Evolutionary conservation across 2,329 filamentous ascomycete species (phyloP).

Genomic region (Talaromyces sp.): DNA sequence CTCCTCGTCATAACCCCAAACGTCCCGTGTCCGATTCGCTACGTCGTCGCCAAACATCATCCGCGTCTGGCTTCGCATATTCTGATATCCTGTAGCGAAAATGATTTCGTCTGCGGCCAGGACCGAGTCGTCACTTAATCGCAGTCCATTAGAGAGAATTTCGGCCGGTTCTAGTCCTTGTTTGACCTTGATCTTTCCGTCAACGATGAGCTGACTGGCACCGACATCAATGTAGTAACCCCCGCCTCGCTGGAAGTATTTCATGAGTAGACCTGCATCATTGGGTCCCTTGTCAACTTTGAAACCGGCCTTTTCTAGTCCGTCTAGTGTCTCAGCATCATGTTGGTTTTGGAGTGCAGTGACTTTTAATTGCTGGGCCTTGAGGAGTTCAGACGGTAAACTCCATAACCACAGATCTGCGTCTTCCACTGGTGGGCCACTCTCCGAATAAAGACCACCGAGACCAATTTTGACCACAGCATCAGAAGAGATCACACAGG

Average conservation of each 20-base stretch:
- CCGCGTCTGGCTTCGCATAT: too few species aligned
- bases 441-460: constrained; percentile 48
- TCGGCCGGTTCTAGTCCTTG: constrained; percentile 56
- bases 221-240: constrained; percentile 71
- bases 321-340: constrained; percentile 37
- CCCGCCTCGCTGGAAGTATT: constrained; percentile 63
- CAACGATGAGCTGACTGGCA: constrained; percentile 57
- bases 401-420: too few species aligned
- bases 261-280: constrained; percentile 55
- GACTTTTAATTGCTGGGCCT: constrained; percentile 51
- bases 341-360: constrained; percentile 32
- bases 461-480: constrained; percentile 53
- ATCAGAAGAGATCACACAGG: constrained; percentile 59
- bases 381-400: too few species aligned
- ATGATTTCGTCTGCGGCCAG: constrained; percentile 62
- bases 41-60: too few species aligned
- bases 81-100: constrained; percentile 62
- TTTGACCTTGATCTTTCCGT: constrained; percentile 63
- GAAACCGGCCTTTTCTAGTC: constrained; percentile 58
- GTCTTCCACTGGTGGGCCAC: constrained; percentile 58
- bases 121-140: constrained; percentile 53
- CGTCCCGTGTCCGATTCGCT: too few species aligned
- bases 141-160: constrained; percentile 48
- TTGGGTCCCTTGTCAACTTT: constrained; percentile 56
- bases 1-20: too few species aligned